These are phyloP conservation scores for Pichia sp. DNA, from an alignment of 1,139 yeast species.

Conservation along the genomic window DNA sequence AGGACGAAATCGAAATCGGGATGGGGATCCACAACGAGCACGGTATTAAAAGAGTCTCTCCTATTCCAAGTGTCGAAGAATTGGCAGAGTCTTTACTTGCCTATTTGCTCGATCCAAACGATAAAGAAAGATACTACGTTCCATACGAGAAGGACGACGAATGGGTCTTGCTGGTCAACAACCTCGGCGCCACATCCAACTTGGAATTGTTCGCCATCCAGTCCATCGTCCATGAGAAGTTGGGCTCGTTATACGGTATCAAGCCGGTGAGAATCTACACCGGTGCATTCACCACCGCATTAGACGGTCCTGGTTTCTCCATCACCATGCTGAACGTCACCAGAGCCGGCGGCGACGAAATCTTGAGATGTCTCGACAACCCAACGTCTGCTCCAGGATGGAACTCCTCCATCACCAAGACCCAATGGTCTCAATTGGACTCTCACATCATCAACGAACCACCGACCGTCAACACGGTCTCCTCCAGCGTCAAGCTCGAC, in stretches of 20 bases:
- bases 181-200: constrained; percentile 83
- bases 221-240: constrained; percentile 42
- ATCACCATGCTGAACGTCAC: constrained; percentile 71
- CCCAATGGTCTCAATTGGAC: constrained; percentile 38
- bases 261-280: constrained; percentile 64
- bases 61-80: constrained; percentile 66
- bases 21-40: constrained; percentile 98
- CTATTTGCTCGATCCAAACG: constrained; percentile 52
- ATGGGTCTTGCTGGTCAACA: constrained; percentile 67
- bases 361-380: constrained; percentile 56
- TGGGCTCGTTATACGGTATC: constrained; percentile 49
- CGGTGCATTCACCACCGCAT: constrained; percentile 80
- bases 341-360: constrained; percentile 40
- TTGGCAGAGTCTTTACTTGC: constrained; percentile 54
- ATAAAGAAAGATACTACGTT: constrained; percentile 70
- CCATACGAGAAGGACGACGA: constrained; percentile 62
- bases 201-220: constrained; percentile 72
- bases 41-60: constrained; percentile 67
- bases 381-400: constrained; percentile 84
- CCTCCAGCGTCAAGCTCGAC: constrained; percentile 43
- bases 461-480: constrained; percentile 28
- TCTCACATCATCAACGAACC: constrained; percentile 37
- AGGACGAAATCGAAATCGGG: constrained; percentile 79
- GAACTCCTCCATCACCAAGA: constrained; percentile 41
- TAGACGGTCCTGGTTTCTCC: constrained; percentile 90